phyloP scores from a whole-genome alignment of 2,329 filamentous ascomycete genomes.

The Cercospora sesami region DNA sequence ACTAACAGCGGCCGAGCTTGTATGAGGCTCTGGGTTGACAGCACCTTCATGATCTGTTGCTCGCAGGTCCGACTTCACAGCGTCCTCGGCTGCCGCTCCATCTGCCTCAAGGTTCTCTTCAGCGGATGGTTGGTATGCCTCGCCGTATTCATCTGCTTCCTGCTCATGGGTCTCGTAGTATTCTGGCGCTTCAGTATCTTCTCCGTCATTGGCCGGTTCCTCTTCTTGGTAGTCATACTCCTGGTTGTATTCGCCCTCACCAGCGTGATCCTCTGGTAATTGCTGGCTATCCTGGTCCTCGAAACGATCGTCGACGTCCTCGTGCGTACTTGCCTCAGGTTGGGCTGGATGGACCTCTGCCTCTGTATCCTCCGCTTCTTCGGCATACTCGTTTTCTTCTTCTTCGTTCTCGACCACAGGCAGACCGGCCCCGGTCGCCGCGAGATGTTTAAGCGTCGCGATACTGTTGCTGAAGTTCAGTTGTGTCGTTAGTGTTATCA shows the following conservation, averaged over 20 bases:
- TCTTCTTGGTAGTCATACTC: conserved; percentile 12
- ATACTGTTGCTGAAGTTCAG: conserved; percentile 57
- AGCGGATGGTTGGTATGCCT: conserved; percentile 19
- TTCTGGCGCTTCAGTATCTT: conserved; percentile 10
- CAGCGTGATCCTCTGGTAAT: not conserved
- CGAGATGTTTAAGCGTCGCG: conserved; percentile 53
- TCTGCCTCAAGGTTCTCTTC: conserved; percentile 16
- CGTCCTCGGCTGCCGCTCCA: conserved; percentile 6
- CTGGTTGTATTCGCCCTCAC: conserved; percentile 2
- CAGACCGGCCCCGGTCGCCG: conserved; percentile 58
- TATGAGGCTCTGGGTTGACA: conserved; percentile 25
- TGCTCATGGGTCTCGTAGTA: not conserved
- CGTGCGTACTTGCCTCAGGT: not conserved
- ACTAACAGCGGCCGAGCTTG: conserved; percentile 31
- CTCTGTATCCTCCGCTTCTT: conserved; percentile 12
- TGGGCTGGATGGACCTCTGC: not conserved
- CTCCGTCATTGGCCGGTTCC: conserved; percentile 14
- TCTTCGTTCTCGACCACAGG: conserved; percentile 38
- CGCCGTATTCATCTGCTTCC: conserved; percentile 21
- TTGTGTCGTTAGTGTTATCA: conserved; percentile 55
- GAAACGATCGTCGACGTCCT: not conserved
- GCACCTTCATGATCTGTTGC: conserved; percentile 11
- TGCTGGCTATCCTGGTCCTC: not conserved
- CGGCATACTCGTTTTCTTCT: conserved; percentile 14
- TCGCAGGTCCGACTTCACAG: conserved; percentile 11